phyloP scores from a whole-genome alignment of 2,329 filamentous ascomycete species.

The Boeremia lycopersici region DNA sequence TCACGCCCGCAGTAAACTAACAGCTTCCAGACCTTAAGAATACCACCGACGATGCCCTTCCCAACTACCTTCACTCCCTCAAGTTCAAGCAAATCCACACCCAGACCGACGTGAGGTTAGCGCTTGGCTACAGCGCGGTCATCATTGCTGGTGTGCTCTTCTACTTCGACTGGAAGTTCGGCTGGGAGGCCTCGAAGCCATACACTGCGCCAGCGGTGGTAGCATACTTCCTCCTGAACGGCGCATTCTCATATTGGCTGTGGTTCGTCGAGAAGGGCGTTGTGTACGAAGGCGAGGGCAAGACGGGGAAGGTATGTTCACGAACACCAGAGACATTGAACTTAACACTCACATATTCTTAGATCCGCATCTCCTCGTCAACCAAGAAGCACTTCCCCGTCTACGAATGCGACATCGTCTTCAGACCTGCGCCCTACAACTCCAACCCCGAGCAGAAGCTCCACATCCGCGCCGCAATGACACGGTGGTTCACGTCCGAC shows the following conservation, averaged over 20 bases:
- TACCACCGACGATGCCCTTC: conserved; percentile 91
- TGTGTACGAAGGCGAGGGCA: conserved; percentile 77
- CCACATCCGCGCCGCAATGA: conserved; percentile 69
- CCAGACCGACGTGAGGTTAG: conserved; percentile 81
- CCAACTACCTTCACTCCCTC: conserved; percentile 89
- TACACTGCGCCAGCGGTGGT: conserved; percentile 81
- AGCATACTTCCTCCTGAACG: conserved; percentile 80
- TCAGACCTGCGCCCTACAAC: conserved; percentile 47
- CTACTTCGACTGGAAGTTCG: conserved; percentile 87
- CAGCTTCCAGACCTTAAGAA: conserved; percentile 81
- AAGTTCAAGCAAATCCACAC: conserved; percentile 82
- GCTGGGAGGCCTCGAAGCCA: conserved; percentile 83
- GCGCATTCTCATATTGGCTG: conserved; percentile 81
- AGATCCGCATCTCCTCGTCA: conserved; percentile 76
- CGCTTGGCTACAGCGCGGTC: conserved; percentile 83
- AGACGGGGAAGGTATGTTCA: conserved; percentile 66
- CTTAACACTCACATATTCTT: not conserved
- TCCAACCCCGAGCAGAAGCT: conserved; percentile 50
- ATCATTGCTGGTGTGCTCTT: conserved; percentile 82
- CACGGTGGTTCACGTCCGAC: conserved; percentile 74
- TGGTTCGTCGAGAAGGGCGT: conserved; percentile 79
- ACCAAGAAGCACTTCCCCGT: conserved; percentile 80
- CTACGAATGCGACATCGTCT: conserved; percentile 75
- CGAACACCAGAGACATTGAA: not conserved
- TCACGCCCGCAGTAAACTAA: conserved; percentile 18